Evolutionary conservation across 768 basidiomycete genomes (phyloP), one percentile per base, ranked within the genome.

Genomic region (Trametes elegans): DNA sequence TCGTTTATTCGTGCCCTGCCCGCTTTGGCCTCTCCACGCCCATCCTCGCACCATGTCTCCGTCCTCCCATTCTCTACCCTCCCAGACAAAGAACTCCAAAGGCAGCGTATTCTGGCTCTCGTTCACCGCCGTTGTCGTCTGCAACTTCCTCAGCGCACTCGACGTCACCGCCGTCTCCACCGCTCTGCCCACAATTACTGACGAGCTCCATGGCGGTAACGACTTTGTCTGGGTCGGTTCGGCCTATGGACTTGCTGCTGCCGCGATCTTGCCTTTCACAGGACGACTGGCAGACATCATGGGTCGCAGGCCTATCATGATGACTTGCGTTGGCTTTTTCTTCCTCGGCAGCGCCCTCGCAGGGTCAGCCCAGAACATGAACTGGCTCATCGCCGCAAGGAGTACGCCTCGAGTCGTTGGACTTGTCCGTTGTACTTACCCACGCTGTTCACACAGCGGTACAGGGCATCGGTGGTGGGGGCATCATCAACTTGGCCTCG

Each of bases 381-480:
- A 42, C 14, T 42, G 40, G 40, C 40, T 42, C 24, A 42, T 42
- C 7, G 40, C 23, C 9, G 40, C 40, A 2, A 21, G 40, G 7
- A 24, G 40, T 42, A 42, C 14, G 40, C 27, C 23, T 11, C 5
- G 13, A 9, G 4, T 4, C 6, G 10, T 24, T 40, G 7, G 23
- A 10, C 23, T 11, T 2, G 2, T 5, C 27, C 5, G 13, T 18
- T 23, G 21, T 18, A 9, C 9, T 42, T 3, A 26, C 9, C 23
- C n/a, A 16, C 27, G 23, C 18, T 34, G 3, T 5, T 21, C 8
- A 3, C 36, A 18, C 40, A 69, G 68, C 65, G 2, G 53, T 74
- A 9, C 72, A 73, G 59, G 73, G 73, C 8, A 28, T 70, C 34
- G 72, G 71, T 13, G 66, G 66, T 9, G 73, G 71, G 5, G 65